phyloP scores from a whole-genome alignment of 2,329 filamentous ascomycete genomes.

The Neonectria hederae region DNA sequence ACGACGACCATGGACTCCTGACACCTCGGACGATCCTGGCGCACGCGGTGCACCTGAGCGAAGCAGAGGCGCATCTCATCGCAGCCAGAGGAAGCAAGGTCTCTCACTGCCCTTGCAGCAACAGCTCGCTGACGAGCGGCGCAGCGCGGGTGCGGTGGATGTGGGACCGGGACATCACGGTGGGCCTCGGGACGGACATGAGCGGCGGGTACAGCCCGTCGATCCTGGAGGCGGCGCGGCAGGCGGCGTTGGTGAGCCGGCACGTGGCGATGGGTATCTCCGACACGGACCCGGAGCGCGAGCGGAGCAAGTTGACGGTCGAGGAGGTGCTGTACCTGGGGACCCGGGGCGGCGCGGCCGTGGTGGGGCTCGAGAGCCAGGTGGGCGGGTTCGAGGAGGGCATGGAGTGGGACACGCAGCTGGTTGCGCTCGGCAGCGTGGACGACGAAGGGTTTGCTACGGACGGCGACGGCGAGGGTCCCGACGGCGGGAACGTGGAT shows the following conservation, averaged over 20 bases:
- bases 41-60: constrained; percentile 80
- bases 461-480: constrained; percentile 45
- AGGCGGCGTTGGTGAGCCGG: constrained; percentile 81
- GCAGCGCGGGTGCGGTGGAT: constrained; percentile 78
- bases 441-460: constrained; percentile 50
- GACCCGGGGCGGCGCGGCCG: constrained; percentile 85
- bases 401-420: constrained; percentile 91
- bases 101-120: constrained; percentile 87
- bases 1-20: constrained; percentile 77
- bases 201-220: constrained; percentile 86
- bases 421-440: constrained; percentile 71
- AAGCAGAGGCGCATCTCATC: constrained; percentile 73
- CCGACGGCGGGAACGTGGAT: constrained; percentile 74
- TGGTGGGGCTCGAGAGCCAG: constrained; percentile 75
- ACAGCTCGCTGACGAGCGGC: constrained; percentile 83
- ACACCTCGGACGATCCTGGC: constrained; percentile 81
- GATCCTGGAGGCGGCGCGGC: constrained; percentile 83
- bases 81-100: constrained; percentile 71
- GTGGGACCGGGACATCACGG: constrained; percentile 76
- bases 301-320: constrained; percentile 75
- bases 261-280: constrained; percentile 68
- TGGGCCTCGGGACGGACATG: constrained; percentile 92
- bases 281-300: constrained; percentile 46
- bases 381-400: constrained; percentile 87
- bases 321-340: constrained; percentile 88